Base-by-base conservation (phyloP, 225 moss, liverwort and hornwort genomes). In the Anthoceros angustus region DNA sequence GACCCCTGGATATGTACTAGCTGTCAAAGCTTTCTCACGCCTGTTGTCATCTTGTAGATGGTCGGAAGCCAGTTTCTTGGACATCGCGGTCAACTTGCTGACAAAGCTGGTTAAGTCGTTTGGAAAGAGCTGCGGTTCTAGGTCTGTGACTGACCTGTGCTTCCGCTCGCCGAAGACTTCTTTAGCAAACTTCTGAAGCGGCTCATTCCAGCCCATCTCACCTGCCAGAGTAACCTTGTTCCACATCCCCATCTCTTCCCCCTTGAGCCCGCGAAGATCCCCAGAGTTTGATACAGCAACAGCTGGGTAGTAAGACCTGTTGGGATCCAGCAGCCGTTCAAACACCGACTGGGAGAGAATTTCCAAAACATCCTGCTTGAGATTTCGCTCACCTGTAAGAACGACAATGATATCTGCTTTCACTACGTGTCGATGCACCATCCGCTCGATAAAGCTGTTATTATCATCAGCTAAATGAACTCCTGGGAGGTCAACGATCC, bases 401-500 rank as follows among this genome's bases (percentile, higher is more conserved):
- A 75, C 49, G 25, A 75, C 67, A 41, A 75, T 68, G 38, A 67
- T 68, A 26, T 75, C 63, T 20, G 71, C 67, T 16, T 42, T 20
- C 0, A 20, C 14, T 5, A 75, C 75, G 61, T 71, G 39, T 38
- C 71, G 67, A 25, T 63, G 49, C 5, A 75, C 75, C 40, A 75
- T 39, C 16, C 71, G 67, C 64, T 75, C 75, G 16, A 75, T 55
- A 0, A 67, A 40, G 12, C 9, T 23, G n/a, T 71, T 75, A 39
- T 75, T 65, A 45, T 71, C 75, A 61, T 68, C 42, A 10, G 32
- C 46, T 15, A 71, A 25, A 0, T 66, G 50, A 15, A 71, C 71
- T 25, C 67, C 75, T 0, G 75, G 75, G 40, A 75, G 48, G 48
- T 75, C 75, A 41, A 75, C 42, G 62, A 71, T 67, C 41, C 74